Conservation (phyloP, 305 asterid genomes). For the Rubia tinctorum region DNA sequence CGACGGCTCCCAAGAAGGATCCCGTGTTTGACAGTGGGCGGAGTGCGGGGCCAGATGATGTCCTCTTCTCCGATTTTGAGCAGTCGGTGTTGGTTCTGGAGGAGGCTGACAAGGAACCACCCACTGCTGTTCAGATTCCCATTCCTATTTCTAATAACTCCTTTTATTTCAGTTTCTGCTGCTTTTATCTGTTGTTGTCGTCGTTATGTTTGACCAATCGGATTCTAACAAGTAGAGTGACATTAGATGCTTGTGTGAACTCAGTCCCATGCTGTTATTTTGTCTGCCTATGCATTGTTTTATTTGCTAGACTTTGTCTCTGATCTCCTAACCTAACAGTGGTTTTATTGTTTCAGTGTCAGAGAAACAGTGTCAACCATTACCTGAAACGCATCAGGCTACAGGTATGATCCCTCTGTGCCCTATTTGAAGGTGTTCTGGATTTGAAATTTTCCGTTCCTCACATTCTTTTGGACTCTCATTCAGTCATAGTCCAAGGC, state of each 20-base stretch:
- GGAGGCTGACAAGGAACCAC: slow-evolving; percentile 16
- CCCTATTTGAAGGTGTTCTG: no score
- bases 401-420: slow-evolving; percentile 16
- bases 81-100: slow-evolving; percentile 32
- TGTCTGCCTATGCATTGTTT: no score
- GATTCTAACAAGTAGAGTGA: no score
- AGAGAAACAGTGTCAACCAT: slow-evolving; percentile 29
- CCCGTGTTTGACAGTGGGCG: slow-evolving; percentile 33
- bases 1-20: slow-evolving; percentile 32
- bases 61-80: slow-evolving; percentile 33
- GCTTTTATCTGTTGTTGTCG: background rate
- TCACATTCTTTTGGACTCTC: no score
- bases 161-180: no score
- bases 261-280: no score
- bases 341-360: slow-evolving; percentile 5
- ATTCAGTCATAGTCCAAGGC: no score
- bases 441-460: no score
- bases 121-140: slow-evolving; percentile 18
- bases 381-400: slow-evolving; percentile 41
- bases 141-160: background rate
- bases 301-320: background rate
- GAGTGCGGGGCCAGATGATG: slow-evolving; percentile 28
- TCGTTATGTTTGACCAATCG: background rate
- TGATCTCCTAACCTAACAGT: no score
- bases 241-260: background rate